Percentiles rank a stretch among this genome's conserved stretches.
Conservation (phyloP, 108 stramenopile species). For the Fragilaria crotonensis region DNA sequence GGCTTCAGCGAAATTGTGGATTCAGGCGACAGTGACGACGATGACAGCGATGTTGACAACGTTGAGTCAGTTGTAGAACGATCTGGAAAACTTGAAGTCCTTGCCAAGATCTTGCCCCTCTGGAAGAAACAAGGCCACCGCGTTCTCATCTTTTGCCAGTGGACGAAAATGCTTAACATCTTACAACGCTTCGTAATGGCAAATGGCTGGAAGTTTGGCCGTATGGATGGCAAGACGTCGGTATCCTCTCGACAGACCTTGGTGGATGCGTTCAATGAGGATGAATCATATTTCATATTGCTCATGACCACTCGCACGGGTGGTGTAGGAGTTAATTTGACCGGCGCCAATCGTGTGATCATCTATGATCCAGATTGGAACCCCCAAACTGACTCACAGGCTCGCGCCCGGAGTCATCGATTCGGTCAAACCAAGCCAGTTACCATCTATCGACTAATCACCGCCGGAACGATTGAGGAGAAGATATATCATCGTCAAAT, state of each 20-base stretch:
- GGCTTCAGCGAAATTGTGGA: slow-evolving; percentile 24
- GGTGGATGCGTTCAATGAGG: slow-evolving; percentile 90
- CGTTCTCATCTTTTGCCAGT: slow-evolving; percentile 94
- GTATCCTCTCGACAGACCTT: slow-evolving; percentile 78
- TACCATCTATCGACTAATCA: slow-evolving; percentile 90
- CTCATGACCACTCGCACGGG: slow-evolving; percentile 96
- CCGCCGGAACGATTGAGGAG: slow-evolving; percentile 94
- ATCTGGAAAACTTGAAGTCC: slow-evolving; percentile 91
- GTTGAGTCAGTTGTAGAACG: slow-evolving; percentile 51
- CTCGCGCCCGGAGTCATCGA: slow-evolving; percentile 91
- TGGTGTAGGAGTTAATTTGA: slow-evolving; percentile 86
- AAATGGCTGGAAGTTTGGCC: slow-evolving; percentile 77
- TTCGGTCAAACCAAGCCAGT: slow-evolving; percentile 91
- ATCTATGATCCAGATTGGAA: slow-evolving; percentile 96
- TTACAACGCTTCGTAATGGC: slow-evolving; percentile 65
- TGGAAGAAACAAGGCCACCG: slow-evolving; percentile 93
- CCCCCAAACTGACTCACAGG: slow-evolving; percentile 91
- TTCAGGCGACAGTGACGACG: slow-evolving; percentile 20
- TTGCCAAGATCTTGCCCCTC: slow-evolving; percentile 86
- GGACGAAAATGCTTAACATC: slow-evolving; percentile 90
- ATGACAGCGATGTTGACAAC: slow-evolving; percentile 36
- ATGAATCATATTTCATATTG: slow-evolving; percentile 69
- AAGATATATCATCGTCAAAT: slow-evolving; percentile 99
- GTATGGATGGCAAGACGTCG: slow-evolving; percentile 94
- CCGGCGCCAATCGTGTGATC: slow-evolving; percentile 29